Evolutionary conservation across 495 filamentous ascomycete species (phyloP).

Genomic region (Lichina pygmaea): DNA sequence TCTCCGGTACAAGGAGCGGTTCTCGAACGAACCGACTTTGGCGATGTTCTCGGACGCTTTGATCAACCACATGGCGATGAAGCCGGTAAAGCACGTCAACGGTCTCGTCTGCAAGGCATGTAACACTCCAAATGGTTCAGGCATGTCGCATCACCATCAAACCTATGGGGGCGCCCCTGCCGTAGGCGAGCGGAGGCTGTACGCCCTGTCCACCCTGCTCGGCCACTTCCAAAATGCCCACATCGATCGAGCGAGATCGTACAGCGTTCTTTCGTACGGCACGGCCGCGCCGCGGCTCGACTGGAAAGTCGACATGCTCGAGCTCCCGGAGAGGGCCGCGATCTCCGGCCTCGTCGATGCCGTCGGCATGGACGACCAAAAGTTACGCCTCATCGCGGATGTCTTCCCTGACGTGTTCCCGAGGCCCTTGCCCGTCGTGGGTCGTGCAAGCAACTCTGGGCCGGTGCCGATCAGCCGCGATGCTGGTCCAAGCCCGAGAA

Average conservation of each 20-base stretch:
- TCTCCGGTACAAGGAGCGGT: slow-evolving; percentile 23
- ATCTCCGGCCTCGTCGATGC: slow-evolving; percentile 20
- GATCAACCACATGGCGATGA: slow-evolving; percentile 34
- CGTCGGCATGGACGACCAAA: slow-evolving; percentile 27
- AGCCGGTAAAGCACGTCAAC: slow-evolving; percentile 35
- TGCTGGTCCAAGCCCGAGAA: too few relatives aligned
- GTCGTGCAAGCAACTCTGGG: slow-evolving; percentile 10
- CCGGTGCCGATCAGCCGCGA: neutral
- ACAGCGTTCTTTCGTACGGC: slow-evolving; percentile 3
- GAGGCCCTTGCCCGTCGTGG: slow-evolving; percentile 10
- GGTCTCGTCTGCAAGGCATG: slow-evolving; percentile 38
- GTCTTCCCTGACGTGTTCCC: slow-evolving; percentile 23
- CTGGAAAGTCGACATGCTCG: slow-evolving; percentile 47
- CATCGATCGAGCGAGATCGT: slow-evolving; percentile 11
- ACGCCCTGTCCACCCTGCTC: slow-evolving; percentile 31
- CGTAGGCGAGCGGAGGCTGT: slow-evolving; percentile 19
- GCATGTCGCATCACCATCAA: slow-evolving; percentile 3
- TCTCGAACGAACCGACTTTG: slow-evolving; percentile 25
- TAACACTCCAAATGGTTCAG: slow-evolving; percentile 1
- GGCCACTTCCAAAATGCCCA: slow-evolving; percentile 42
- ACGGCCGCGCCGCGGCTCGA: slow-evolving; percentile 14
- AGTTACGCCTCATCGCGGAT: slow-evolving; percentile 23
- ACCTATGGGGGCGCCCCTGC: slow-evolving; percentile 6
- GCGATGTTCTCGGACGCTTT: slow-evolving; percentile 39
- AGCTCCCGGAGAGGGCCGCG: slow-evolving; percentile 25